Percentiles rank a stretch among this genome's conserved stretches.
Evolutionary conservation across 805 yeast species (phyloP).

Genomic region (Brettanomyces custersianus): DNA sequence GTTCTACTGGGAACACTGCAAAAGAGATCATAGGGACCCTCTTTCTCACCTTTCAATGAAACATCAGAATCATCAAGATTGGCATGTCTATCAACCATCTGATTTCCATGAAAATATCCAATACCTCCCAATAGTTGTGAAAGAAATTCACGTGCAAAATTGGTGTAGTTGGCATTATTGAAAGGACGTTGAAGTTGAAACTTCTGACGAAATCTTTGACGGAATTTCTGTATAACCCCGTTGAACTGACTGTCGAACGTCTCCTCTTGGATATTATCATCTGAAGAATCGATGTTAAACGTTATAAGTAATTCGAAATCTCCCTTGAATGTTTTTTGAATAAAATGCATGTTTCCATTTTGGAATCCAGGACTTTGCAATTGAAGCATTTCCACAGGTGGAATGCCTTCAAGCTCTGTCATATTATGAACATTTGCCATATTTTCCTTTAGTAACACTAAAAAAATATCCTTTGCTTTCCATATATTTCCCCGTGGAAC

Average conservation of each 20-base stretch:
- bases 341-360: constrained; percentile 68
- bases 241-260: constrained; percentile 30
- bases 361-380: constrained; percentile 51
- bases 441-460: constrained; percentile 62
- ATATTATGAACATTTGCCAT: constrained; percentile 20
- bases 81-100: constrained; percentile 67
- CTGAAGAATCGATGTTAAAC: constrained; percentile 40
- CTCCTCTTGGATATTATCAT: constrained; percentile 29
- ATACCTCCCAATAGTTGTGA: constrained; percentile 87
- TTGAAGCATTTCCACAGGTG: constrained; percentile 42
- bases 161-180: constrained; percentile 29
- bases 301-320: constrained; percentile 65
- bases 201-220: constrained; percentile 39
- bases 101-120: constrained; percentile 80
- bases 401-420: constrained; percentile 25
- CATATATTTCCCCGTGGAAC: constrained; percentile 69
- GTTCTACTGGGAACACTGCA: constrained; percentile 87
- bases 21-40: constrained; percentile 72
- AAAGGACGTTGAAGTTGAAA: constrained; percentile 53
- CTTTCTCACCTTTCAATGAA: constrained; percentile 41
- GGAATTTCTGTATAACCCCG: constrained; percentile 30
- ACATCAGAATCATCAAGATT: constrained; percentile 53
- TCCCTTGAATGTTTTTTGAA: constrained; percentile 73
- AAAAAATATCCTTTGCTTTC: constrained; percentile 70
- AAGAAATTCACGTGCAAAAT: constrained; percentile 69